Conservation (phyloP, 768 basidiomycete genomes). For the Boletus vermiculosoides region DNA sequence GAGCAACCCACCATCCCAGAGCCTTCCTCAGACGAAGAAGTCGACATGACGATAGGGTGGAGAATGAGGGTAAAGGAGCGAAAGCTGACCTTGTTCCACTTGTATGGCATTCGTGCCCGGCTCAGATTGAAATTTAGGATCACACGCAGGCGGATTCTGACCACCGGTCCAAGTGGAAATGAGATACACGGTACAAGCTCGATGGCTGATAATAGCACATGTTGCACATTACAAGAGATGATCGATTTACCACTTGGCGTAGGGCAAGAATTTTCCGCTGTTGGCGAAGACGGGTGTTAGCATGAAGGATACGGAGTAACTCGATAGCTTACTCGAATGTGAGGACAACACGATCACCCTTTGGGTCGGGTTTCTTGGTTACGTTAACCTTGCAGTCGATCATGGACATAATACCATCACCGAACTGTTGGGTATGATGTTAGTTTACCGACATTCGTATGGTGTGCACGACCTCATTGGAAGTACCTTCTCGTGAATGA, state of each 20-base stretch:
- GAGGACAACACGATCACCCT: constrained; percentile 75
- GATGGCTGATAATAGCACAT: constrained; percentile 3
- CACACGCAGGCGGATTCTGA: background rate
- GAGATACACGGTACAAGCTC: background rate
- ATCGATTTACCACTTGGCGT: constrained; percentile 57
- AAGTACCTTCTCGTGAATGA: constrained; percentile 73
- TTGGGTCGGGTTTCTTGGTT: constrained; percentile 68
- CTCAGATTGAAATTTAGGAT: constrained; percentile 12
- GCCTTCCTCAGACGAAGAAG: constrained; percentile 13
- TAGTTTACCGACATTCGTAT: background rate
- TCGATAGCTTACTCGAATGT: constrained; percentile 68
- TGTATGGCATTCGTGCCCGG: constrained; percentile 4
- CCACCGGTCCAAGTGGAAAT: constrained; percentile 6
- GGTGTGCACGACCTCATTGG: background rate
- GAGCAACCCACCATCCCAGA: background rate
- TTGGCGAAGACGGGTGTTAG: constrained; percentile 2
- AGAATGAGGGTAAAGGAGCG: background rate
- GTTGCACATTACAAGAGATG: background rate
- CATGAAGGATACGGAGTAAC: background rate
- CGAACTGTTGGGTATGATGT: constrained; percentile 48
- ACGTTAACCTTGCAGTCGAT: constrained; percentile 76
- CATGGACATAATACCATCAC: constrained; percentile 89
- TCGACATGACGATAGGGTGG: constrained; percentile 3
- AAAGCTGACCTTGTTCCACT: constrained; percentile 6
- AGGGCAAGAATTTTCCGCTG: constrained; percentile 79